phyloP scores from a whole-genome alignment of 768 basidiomycete genomes.

The Psilocybe sp. region DNA sequence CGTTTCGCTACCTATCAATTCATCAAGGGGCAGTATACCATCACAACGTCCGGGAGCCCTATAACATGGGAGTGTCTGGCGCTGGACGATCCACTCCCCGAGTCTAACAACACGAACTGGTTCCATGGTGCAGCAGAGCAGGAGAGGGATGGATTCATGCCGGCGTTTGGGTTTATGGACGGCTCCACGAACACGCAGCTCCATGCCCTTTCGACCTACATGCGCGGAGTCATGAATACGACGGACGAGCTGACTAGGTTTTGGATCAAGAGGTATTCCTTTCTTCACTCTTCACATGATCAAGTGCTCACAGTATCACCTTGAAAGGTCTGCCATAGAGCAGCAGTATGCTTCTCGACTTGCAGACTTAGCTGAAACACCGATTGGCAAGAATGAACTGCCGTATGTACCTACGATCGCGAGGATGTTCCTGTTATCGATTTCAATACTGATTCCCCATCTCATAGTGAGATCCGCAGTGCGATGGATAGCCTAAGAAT shows the following conservation, averaged over 20 bases:
- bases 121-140: slow-evolving; percentile 3
- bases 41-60: slow-evolving; percentile 11
- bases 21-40: slow-evolving; percentile 6
- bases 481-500: slow-evolving; percentile 16
- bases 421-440: neutral
- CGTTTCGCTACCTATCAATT: slow-evolving; percentile 16
- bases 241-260: slow-evolving; percentile 16
- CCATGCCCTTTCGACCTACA: slow-evolving; percentile 8
- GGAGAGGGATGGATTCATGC: neutral
- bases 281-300: neutral
- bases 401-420: slow-evolving; percentile 4
- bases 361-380: slow-evolving; percentile 13
- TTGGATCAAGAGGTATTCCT: slow-evolving; percentile 15
- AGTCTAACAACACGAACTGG: neutral
- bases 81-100: slow-evolving; percentile 13
- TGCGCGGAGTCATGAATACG: slow-evolving; percentile 12
- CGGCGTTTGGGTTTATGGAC: slow-evolving; percentile 2
- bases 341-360: slow-evolving; percentile 17
- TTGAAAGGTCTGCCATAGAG: slow-evolving; percentile 15
- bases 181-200: slow-evolving; percentile 3
- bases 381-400: slow-evolving; percentile 14
- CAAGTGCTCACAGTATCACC: too few species aligned
- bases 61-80: slow-evolving; percentile 16
- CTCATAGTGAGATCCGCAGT: slow-evolving; percentile 13
- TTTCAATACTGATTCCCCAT: neutral